These are phyloP conservation scores for sorghum (Sorghum bicolor) DNA, from an alignment of 176 grass and related monocot species.

Conservation along the genomic window DNA sequence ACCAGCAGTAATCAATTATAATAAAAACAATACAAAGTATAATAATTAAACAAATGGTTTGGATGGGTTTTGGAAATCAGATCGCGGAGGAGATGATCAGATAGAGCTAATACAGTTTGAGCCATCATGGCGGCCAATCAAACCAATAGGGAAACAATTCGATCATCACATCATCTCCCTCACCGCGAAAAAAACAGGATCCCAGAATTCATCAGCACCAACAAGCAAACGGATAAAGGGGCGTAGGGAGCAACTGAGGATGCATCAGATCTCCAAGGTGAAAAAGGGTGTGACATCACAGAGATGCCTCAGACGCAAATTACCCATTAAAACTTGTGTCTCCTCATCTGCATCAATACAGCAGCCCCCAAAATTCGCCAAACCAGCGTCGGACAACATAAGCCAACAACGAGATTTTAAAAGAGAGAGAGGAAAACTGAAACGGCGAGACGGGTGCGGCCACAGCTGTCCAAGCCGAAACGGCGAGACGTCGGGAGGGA, in stretches of 20 bases:
- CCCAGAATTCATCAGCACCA: too few species aligned
- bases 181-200: not conserved
- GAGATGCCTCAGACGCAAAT: slow-evolving; percentile 52
- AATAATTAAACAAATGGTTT: too few species aligned
- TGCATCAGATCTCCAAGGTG: slow-evolving; percentile 52
- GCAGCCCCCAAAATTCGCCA: not conserved
- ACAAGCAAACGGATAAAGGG: not conserved
- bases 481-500: too few species aligned
- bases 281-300: slow-evolving; percentile 51
- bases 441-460: not conserved
- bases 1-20: too few species aligned
- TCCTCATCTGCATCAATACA: slow-evolving; percentile 30
- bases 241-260: not conserved
- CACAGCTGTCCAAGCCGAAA: not conserved
- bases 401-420: not conserved
- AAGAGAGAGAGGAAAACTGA: not conserved
- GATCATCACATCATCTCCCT: slow-evolving; percentile 31
- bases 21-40: too few species aligned
- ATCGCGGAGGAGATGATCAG: slow-evolving; percentile 16
- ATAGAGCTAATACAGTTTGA: slow-evolving; percentile 44
- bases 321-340: slow-evolving; percentile 40
- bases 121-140: slow-evolving; percentile 44
- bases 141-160: slow-evolving; percentile 57
- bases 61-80: not conserved
- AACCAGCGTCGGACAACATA: not conserved